These are phyloP conservation scores for Inga leiocalycina DNA, from an alignment of 306 rosid genomes.

Conservation along the genomic window DNA sequence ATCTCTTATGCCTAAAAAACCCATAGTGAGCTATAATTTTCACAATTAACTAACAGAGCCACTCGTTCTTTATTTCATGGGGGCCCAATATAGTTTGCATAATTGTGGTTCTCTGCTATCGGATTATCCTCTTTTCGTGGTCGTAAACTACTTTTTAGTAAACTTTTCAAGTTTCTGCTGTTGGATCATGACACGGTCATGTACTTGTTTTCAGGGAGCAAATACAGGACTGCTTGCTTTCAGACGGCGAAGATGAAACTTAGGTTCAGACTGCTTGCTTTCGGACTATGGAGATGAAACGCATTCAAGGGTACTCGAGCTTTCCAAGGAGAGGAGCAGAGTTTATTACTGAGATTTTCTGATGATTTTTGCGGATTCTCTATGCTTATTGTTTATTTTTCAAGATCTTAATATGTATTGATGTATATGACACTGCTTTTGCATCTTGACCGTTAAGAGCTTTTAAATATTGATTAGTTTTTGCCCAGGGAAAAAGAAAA, in stretches of 20 bases:
- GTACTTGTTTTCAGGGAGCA: slow-evolving; percentile 71
- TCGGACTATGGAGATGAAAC: slow-evolving; percentile 73
- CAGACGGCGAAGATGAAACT: slow-evolving; percentile 70
- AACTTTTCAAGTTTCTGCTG: background rate
- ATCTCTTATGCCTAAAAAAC: background rate
- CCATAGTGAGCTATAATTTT: background rate
- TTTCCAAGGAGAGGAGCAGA: background rate
- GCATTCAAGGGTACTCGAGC: slow-evolving; percentile 9
- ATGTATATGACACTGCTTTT: too few species aligned
- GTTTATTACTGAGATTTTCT: background rate
- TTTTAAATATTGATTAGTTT: too few species aligned
- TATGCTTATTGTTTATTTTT: background rate
- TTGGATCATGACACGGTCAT: slow-evolving; percentile 12
- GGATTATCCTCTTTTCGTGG: background rate
- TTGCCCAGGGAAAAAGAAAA: too few species aligned
- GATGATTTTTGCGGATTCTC: slow-evolving; percentile 12
- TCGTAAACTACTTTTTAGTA: background rate
- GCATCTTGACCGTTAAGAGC: too few species aligned
- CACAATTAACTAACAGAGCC: background rate
- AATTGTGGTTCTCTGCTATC: background rate
- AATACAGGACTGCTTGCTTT: slow-evolving; percentile 82
- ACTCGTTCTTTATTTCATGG: background rate
- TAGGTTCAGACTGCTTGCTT: slow-evolving; percentile 37
- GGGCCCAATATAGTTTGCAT: background rate
- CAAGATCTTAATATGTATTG: background rate